phyloP scores from a whole-genome alignment of 2,329 filamentous ascomycete species.

The Penicillium sp. region DNA sequence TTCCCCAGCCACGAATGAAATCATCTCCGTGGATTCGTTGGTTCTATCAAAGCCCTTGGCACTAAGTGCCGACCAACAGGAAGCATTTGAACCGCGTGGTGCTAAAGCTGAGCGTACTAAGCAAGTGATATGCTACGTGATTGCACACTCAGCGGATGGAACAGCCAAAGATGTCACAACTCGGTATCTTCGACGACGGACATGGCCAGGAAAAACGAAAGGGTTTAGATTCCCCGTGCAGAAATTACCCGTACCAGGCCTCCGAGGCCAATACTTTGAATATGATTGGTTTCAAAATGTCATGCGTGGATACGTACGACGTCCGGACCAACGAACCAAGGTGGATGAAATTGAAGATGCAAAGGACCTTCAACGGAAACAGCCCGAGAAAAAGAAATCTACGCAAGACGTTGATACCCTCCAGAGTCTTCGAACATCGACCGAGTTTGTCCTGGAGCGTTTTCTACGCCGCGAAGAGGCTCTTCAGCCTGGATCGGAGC shows the following conservation, averaged over 20 bases:
- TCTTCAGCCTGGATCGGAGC: conserved; percentile 67
- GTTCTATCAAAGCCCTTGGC: conserved; percentile 69
- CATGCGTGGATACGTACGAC: conserved; percentile 72
- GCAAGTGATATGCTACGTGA: conserved; percentile 86
- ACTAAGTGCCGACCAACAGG: conserved; percentile 71
- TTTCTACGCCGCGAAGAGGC: conserved; percentile 94
- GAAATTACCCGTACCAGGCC: conserved; percentile 79
- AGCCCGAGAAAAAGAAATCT: conserved; percentile 72
- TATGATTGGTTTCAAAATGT: conserved; percentile 88
- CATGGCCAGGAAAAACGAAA: conserved; percentile 88
- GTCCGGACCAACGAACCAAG: conserved; percentile 61
- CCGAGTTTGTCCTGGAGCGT: conserved; percentile 81
- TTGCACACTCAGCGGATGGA: conserved; percentile 81
- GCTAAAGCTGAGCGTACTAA: conserved; percentile 81
- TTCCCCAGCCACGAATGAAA: conserved; percentile 78
- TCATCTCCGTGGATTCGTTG: conserved; percentile 77
- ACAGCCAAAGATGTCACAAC: conserved; percentile 95
- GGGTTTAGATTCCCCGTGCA: conserved; percentile 77
- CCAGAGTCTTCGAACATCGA: conserved; percentile 84
- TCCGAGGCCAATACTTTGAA: conserved; percentile 74
- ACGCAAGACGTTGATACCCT: conserved; percentile 80
- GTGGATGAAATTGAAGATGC: conserved; percentile 79
- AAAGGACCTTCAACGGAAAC: conserved; percentile 73
- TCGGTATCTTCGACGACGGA: conserved; percentile 80
- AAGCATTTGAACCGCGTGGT: conserved; percentile 81